Evolutionary conservation across 2,329 filamentous ascomycete species (phyloP).

Genomic region (Ustulina deusta): DNA sequence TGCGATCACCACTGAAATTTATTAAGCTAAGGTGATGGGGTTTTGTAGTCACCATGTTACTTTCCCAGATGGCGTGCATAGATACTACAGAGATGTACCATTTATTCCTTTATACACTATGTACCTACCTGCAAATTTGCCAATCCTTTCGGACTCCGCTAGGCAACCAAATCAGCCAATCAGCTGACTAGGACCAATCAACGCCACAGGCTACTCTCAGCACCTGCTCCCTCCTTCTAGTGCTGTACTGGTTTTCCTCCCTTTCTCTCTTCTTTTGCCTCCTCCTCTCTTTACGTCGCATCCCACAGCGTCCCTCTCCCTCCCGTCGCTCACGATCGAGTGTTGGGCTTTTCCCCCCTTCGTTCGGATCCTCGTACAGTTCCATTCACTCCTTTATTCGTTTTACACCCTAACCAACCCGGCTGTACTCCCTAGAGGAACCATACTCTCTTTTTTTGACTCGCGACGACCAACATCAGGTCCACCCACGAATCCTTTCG

Average conservation of each 20-base stretch:
- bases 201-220: conserved; percentile 21
- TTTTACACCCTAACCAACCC: conserved; percentile 32
- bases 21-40: background rate
- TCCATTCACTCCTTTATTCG: conserved; percentile 47
- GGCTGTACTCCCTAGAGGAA: conserved; percentile 43
- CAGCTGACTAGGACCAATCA: conserved; percentile 22
- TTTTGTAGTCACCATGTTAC: conserved; percentile 6
- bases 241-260: conserved; percentile 28
- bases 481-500: conserved; percentile 27
- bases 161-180: conserved; percentile 28
- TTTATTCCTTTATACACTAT: conserved; percentile 1
- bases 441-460: conserved; percentile 41
- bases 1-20: too few species aligned
- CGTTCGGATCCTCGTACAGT: conserved; percentile 37
- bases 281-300: conserved; percentile 32
- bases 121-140: conserved; percentile 18
- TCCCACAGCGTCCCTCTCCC: conserved; percentile 37
- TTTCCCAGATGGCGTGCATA: background rate
- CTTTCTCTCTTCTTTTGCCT: conserved; percentile 28
- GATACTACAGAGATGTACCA: background rate
- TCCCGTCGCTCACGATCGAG: conserved; percentile 28
- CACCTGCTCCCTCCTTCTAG: conserved; percentile 26
- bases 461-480: conserved; percentile 31
- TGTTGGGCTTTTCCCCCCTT: conserved; percentile 33
- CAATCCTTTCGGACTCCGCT: conserved; percentile 38